Evolutionary conservation across 1,284 basidiomycete species (phyloP).

Genomic region (Tausonia pullulans): DNA sequence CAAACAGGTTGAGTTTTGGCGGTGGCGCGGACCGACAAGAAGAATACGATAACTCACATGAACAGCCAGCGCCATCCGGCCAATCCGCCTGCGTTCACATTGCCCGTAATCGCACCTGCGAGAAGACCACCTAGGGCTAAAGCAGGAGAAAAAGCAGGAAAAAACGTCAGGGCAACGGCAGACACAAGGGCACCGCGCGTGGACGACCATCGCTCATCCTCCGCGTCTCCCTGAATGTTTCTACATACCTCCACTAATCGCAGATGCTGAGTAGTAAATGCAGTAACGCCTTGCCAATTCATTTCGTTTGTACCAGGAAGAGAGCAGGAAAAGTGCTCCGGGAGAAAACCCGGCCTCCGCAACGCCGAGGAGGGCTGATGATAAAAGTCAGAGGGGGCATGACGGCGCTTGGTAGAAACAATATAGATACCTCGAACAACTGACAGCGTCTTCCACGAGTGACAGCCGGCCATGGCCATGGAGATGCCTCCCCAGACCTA

Average conservation of each 20-base stretch:
- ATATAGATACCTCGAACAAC: conserved; percentile 18
- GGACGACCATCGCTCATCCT: too few species aligned
- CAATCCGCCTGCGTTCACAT: conserved; percentile 29
- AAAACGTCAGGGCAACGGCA: too few species aligned
- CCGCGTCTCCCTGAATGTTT: too few species aligned
- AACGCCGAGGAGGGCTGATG: conserved; percentile 1
- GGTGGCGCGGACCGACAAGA: too few species aligned
- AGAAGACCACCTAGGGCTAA: conserved; percentile 34
- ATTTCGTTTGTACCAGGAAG: conserved; percentile 42
- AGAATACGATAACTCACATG: background rate
- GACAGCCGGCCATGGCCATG: conserved; percentile 19
- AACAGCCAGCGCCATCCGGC: conserved; percentile 35
- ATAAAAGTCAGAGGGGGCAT: too few species aligned
- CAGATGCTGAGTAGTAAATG: conserved; percentile 35
- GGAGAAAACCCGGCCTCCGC: conserved; percentile 55
- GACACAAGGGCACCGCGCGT: too few species aligned
- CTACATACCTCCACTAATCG: conserved; percentile 26
- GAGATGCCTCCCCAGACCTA: conserved; percentile 18
- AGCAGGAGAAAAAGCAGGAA: too few species aligned
- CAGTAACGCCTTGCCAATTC: conserved; percentile 32
- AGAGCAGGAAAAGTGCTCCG: conserved; percentile 46
- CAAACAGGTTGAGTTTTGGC: too few species aligned
- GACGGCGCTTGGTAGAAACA: background rate
- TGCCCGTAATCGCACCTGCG: conserved; percentile 33
- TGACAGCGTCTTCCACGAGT: conserved; percentile 18